phyloP scores from a whole-genome alignment of 441 rosid species.

The Gossypium trilobum region DNA sequence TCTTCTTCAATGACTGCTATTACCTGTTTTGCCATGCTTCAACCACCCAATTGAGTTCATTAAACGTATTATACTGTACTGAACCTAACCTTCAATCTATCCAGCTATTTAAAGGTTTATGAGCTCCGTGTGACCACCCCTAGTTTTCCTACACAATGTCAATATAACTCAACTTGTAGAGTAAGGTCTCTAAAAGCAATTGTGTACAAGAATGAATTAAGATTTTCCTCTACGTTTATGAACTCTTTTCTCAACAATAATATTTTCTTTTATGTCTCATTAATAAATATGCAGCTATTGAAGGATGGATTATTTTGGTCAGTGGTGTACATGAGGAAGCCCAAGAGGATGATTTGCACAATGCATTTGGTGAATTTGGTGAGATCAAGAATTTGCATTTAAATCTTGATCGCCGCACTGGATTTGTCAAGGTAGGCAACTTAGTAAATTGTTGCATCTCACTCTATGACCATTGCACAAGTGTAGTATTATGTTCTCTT shows the following conservation, averaged over 20 bases:
- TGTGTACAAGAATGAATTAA: neutral
- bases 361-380: constrained; percentile 81
- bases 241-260: neutral
- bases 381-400: constrained; percentile 79
- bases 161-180: neutral
- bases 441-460: neutral
- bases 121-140: neutral
- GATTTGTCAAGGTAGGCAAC: constrained; percentile 75
- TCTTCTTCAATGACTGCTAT: neutral
- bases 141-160: neutral
- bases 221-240: neutral
- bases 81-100: neutral
- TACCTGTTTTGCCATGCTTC: neutral
- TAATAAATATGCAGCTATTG: constrained; percentile 51
- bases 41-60: neutral
- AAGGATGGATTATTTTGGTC: constrained; percentile 89
- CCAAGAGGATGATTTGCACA: constrained; percentile 79
- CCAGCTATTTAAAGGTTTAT: neutral
- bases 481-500: neutral
- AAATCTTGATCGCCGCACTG: constrained; percentile 88
- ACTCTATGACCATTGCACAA: neutral
- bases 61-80: neutral
- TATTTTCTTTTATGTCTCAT: neutral
- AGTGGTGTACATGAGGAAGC: constrained; percentile 90
- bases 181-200: neutral